These are phyloP conservation scores for Quaeritorhiza haematococci DNA, from an alignment of 371 early-diverging fungal species.

Conservation along the genomic window DNA sequence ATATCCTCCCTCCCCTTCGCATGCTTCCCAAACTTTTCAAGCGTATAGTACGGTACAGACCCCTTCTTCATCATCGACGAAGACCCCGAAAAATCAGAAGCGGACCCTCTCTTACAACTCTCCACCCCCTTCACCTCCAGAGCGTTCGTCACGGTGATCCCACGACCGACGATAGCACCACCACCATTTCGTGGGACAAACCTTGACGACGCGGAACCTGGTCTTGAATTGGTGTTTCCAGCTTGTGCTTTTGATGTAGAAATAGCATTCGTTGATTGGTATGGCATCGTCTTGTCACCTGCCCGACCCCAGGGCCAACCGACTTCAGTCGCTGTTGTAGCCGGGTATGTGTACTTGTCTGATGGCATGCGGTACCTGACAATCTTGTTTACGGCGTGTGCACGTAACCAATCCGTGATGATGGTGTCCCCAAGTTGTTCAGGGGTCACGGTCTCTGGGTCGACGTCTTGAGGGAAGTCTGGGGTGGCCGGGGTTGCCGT, in stretches of 20 bases:
- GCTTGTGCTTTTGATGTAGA: no score
- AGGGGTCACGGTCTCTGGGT: conserved; percentile 9
- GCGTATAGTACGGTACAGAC: conserved; percentile 17
- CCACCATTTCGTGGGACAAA: no score
- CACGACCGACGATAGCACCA: no score
- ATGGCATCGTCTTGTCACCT: not conserved
- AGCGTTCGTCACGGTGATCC: not conserved
- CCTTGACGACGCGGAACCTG: no score
- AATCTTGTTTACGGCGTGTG: conserved; percentile 31
- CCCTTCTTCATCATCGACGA: not conserved
- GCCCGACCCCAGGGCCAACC: conserved; percentile 38
- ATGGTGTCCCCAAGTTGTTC: conserved; percentile 21
- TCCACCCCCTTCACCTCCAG: not conserved
- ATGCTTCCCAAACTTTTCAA: conserved; percentile 37
- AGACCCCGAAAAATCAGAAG: no score
- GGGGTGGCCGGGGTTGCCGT: conserved; percentile 8
- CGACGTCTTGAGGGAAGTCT: no score
- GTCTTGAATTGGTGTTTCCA: no score
- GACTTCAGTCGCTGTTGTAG: conserved; percentile 35
- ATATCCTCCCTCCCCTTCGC: conserved; percentile 35
- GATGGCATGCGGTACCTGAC: conserved; percentile 28
- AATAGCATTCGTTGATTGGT: no score
- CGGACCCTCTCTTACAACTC: no score
- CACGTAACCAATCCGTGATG: conserved; percentile 28
- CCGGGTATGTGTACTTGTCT: conserved; percentile 39